phyloP scores from a whole-genome alignment of 1,139 yeast genomes.

The Saccharomyces hybrid region DNA sequence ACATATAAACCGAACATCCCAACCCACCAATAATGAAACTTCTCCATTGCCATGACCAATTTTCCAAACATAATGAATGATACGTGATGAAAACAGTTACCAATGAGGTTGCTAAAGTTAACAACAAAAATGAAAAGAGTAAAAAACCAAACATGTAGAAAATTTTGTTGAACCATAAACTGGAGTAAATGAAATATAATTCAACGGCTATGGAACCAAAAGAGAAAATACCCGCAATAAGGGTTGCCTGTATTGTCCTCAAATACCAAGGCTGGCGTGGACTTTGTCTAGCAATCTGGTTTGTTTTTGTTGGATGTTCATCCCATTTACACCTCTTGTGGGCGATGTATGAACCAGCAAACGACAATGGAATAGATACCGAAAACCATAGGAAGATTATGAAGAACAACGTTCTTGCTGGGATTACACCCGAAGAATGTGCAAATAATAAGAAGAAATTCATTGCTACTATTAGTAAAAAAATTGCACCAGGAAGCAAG shows the following conservation, averaged over 20 bases:
- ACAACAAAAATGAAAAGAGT: slow-evolving; percentile 75
- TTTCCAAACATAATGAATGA: slow-evolving; percentile 80
- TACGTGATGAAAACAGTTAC: slow-evolving; percentile 77
- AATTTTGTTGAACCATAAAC: slow-evolving; percentile 89
- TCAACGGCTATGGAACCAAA: slow-evolving; percentile 93
- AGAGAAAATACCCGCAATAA: slow-evolving; percentile 86
- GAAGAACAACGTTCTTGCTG: slow-evolving; percentile 81
- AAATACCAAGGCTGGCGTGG: slow-evolving; percentile 87
- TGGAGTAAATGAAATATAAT: slow-evolving; percentile 77
- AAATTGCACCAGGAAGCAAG: slow-evolving; percentile 73
- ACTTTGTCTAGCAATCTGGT: slow-evolving; percentile 92
- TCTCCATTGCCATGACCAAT: slow-evolving; percentile 98
- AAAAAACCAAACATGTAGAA: slow-evolving; percentile 97
- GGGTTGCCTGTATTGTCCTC: slow-evolving; percentile 55
- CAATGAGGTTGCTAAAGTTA: slow-evolving; percentile 73
- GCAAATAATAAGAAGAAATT: slow-evolving; percentile 76
- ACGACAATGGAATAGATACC: slow-evolving; percentile 76
- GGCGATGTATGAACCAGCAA: slow-evolving; percentile 71
- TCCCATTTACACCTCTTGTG: slow-evolving; percentile 51
- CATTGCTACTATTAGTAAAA: slow-evolving; percentile 54
- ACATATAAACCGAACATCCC: slow-evolving; percentile 81
- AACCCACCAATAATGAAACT: slow-evolving; percentile 74
- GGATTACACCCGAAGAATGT: slow-evolving; percentile 90
- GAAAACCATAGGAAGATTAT: slow-evolving; percentile 78
- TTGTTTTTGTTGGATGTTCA: slow-evolving; percentile 68